Evolutionary conservation across 2,329 filamentous ascomycete species (phyloP).

Genomic region (Leptographium wingfieldii): DNA sequence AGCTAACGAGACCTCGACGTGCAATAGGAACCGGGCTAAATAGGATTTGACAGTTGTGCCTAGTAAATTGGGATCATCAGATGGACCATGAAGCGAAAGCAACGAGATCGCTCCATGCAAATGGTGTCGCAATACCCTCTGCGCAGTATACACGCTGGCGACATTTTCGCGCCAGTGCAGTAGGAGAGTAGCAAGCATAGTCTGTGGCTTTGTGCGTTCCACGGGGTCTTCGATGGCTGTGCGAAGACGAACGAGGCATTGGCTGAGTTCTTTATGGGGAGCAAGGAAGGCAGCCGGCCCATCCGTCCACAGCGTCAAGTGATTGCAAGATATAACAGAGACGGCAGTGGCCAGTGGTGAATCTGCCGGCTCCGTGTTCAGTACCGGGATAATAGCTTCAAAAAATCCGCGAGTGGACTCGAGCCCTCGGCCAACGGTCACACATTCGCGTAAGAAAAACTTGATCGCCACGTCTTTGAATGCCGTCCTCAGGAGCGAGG

Average conservation of each 20-base stretch:
- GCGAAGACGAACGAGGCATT: neutral
- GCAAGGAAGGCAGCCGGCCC: neutral
- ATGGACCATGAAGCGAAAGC: neutral
- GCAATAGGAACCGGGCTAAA: neutral
- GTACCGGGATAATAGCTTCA: neutral
- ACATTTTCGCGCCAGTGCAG: slow-evolving; percentile 3
- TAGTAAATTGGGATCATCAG: neutral
- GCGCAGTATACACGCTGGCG: neutral
- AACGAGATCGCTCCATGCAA: neutral
- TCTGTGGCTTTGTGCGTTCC: neutral
- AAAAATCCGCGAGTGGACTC: slow-evolving; percentile 1
- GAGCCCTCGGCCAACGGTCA: slow-evolving; percentile 1
- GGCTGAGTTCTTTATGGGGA: neutral
- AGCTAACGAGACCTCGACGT: neutral
- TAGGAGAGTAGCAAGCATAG: neutral
- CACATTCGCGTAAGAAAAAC: slow-evolving; percentile 1
- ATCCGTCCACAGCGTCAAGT: neutral
- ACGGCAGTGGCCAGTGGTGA: neutral
- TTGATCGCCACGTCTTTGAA: neutral
- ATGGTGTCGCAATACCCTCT: neutral
- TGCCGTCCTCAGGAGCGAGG: neutral
- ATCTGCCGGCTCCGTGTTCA: neutral
- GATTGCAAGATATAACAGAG: neutral
- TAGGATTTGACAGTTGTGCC: neutral
- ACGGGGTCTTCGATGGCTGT: neutral